Conservation (phyloP, 2,329 filamentous ascomycete genomes). For the Albifimbria verrucaria region DNA sequence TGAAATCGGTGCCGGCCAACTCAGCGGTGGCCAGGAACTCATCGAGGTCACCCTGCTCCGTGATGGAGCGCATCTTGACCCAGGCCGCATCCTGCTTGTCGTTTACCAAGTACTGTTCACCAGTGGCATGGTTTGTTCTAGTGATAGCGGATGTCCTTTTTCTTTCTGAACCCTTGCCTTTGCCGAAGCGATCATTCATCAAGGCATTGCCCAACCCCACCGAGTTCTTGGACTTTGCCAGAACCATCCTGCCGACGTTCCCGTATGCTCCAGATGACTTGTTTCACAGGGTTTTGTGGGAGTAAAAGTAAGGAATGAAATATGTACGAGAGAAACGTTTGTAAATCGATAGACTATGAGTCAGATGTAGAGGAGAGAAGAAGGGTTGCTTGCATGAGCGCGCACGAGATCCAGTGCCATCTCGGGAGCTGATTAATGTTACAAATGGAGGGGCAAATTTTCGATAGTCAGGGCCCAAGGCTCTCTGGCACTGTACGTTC, state of each 20-base stretch:
- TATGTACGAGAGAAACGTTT: slow-evolving; percentile 1
- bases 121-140: slow-evolving; percentile 74
- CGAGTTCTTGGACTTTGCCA: slow-evolving; percentile 89
- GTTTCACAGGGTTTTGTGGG: background rate
- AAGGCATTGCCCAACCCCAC: slow-evolving; percentile 94
- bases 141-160: slow-evolving; percentile 62
- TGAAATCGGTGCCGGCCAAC: slow-evolving; percentile 97
- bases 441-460: slow-evolving; percentile 49
- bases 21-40: slow-evolving; percentile 96
- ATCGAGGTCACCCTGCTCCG: slow-evolving; percentile 92
- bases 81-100: slow-evolving; percentile 86
- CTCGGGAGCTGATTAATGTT: slow-evolving; percentile 36
- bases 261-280: slow-evolving; percentile 3
- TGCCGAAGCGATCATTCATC: slow-evolving; percentile 98
- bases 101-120: slow-evolving; percentile 90
- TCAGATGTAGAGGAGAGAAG: background rate
- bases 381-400: background rate
- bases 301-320: slow-evolving; percentile 5
- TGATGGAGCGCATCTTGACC: slow-evolving; percentile 99
- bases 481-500: slow-evolving; percentile 23
- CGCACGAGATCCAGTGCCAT: background rate
- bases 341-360: background rate
- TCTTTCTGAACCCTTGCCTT: slow-evolving; percentile 80
- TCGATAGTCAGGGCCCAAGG: slow-evolving; percentile 18
- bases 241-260: slow-evolving; percentile 43